These are phyloP conservation scores for Pseudoturritis turrita DNA, from an alignment of 345 rosid species.

Conservation along the genomic window DNA sequence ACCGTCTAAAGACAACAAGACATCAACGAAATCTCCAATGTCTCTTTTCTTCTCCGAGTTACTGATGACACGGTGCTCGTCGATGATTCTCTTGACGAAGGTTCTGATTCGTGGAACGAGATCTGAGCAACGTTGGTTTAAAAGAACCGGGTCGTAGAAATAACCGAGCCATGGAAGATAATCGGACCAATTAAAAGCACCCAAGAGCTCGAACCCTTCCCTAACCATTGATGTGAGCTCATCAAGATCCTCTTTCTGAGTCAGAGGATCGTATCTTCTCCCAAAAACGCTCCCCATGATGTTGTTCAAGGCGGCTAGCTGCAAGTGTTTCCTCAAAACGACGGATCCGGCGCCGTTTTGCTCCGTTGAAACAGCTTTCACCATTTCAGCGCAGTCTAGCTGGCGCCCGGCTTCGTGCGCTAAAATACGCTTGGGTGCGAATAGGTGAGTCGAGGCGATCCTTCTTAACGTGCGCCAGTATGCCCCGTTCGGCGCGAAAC, in stretches of 20 bases:
- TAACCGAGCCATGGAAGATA: slow-evolving; percentile 58
- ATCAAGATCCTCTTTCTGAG: slow-evolving; percentile 36
- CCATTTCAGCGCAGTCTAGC: slow-evolving; percentile 48
- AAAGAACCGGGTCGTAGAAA: slow-evolving; percentile 52
- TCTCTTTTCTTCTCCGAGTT: slow-evolving; percentile 16
- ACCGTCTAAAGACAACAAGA: slow-evolving; percentile 66
- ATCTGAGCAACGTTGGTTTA: slow-evolving; percentile 56
- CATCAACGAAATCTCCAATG: slow-evolving; percentile 69
- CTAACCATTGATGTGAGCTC: slow-evolving; percentile 55
- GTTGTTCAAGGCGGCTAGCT: slow-evolving; percentile 69
- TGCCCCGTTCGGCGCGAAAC: slow-evolving; percentile 81
- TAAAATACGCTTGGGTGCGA: slow-evolving; percentile 56
- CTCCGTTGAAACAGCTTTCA: slow-evolving; percentile 38
- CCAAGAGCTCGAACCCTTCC: slow-evolving; percentile 84
- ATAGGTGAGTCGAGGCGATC: slow-evolving; percentile 74
- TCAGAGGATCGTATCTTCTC: slow-evolving; percentile 38
- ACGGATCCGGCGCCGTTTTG: slow-evolving; percentile 41
- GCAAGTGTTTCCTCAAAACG: slow-evolving; percentile 57
- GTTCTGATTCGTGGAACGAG: slow-evolving; percentile 68
- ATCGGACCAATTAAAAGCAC: slow-evolving; percentile 83
- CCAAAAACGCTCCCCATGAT: slow-evolving; percentile 93
- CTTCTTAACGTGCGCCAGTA: slow-evolving; percentile 79
- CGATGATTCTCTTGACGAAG: slow-evolving; percentile 50
- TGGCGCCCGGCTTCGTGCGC: slow-evolving; percentile 64
- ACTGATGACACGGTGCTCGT: slow-evolving; percentile 40